Base-by-base conservation (phyloP, 257 asterid genomes). In the Solanum ahanhuiri region DNA sequence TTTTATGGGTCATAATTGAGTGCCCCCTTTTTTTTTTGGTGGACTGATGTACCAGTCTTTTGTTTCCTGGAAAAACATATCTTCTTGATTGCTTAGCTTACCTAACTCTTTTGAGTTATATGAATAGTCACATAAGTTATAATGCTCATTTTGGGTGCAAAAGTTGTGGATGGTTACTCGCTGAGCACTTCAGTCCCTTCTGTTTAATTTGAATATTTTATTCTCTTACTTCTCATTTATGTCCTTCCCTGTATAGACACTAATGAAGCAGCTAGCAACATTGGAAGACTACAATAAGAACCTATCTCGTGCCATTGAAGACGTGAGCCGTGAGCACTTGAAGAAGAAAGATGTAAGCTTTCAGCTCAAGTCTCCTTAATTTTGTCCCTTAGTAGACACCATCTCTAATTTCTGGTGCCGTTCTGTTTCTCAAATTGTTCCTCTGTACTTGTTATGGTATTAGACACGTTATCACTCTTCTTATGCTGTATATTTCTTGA, bases 231-330 rank as follows among this genome's bases (percentile, higher is more conserved):
- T 23, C 37, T 63, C 37, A 18, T 70, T 64, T 45, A n/a, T 54
- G 11, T 43, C 30, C 63, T 43, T 43, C 39, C 86, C 54, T 89
- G 4, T 87, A 23, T 86, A 96, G 99, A 86, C 95, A 79, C 88
- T 96, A 86, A 96, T 95, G 98, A 96, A 93, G 92, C 98, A 95
- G 90, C 94, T 96, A 71, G 99, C 96, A 89, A 98, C 95, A 91
- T 94, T 96, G 98, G 99, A 94, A 88, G 96, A 96, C 91, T 94
- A 93, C 86, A 96, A 96, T 51, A 94, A 94, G 10, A 93, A 93
- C 87, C 94, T 96, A 77, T 96, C 99, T 25, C 88, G 95, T 87
- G 98, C 98, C 82, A 98, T 96, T 45, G 99, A 96, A 86, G 98
- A 92, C 18, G 98, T 95, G 87, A 93, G 96, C 18, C 91, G 91